phyloP scores from a whole-genome alignment of 2,329 filamentous ascomycete species.

The Alternaria conjuncta region DNA sequence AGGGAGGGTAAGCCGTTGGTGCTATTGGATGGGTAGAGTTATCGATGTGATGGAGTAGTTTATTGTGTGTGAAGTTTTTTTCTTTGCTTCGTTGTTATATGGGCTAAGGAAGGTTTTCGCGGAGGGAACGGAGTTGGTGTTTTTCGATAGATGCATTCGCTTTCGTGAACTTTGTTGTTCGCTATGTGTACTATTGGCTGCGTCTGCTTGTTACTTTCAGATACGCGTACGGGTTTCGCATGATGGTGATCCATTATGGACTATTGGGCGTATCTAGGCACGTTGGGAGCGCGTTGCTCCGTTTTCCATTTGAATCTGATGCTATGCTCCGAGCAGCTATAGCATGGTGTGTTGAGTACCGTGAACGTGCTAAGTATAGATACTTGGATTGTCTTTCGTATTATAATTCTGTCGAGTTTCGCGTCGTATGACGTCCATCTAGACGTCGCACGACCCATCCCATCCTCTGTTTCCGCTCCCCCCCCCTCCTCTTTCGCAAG shows the following conservation, averaged over 20 bases:
- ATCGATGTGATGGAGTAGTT: not conserved
- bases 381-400: too few species aligned
- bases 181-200: not conserved
- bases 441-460: not conserved
- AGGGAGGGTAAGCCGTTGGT: not conserved
- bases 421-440: too few species aligned
- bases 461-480: not conserved
- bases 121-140: not conserved
- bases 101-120: not conserved
- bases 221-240: not conserved
- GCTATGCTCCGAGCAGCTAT: not conserved
- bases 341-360: too few species aligned
- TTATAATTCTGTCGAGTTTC: too few species aligned
- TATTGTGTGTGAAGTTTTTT: not conserved
- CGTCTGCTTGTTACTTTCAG: not conserved
- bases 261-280: not conserved
- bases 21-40: not conserved
- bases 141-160: not conserved
- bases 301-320: not conserved
- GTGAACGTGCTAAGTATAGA: too few species aligned
- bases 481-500: too few species aligned
- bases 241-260: not conserved
- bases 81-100: not conserved
- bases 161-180: not conserved
- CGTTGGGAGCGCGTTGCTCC: not conserved